Evolutionary conservation across 805 yeast species (phyloP).

Genomic region (Barnettozyma botsteinii): DNA sequence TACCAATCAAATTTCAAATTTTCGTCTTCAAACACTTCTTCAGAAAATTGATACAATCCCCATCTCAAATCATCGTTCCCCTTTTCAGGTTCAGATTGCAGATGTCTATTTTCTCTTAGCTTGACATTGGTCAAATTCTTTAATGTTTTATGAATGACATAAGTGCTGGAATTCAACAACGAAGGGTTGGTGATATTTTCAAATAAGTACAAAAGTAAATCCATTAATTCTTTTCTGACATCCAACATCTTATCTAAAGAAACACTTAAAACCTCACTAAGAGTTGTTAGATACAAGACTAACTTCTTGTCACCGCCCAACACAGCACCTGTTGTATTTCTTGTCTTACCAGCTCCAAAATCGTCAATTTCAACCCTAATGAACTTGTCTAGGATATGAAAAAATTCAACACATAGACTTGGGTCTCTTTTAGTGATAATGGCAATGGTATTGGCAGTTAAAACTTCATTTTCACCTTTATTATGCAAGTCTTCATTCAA

Average conservation of each 20-base stretch:
- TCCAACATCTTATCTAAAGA: conserved; percentile 48
- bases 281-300: conserved; percentile 61
- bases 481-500: conserved; percentile 51
- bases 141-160: conserved; percentile 61
- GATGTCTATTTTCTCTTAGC: conserved; percentile 48
- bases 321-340: conserved; percentile 57
- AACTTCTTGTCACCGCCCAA: conserved; percentile 75
- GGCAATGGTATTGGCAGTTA: conserved; percentile 68
- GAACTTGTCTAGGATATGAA: conserved; percentile 29
- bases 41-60: conserved; percentile 69
- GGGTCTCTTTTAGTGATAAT: conserved; percentile 57
- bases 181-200: conserved; percentile 41
- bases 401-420: conserved; percentile 20
- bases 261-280: conserved; percentile 66
- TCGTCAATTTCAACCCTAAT: conserved; percentile 63
- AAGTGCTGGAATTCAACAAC: conserved; percentile 52
- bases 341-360: conserved; percentile 75
- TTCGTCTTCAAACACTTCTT: conserved; percentile 40
- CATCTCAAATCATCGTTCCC: conserved; percentile 44
- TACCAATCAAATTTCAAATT: conserved; percentile 70
- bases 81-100: conserved; percentile 38
- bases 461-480: conserved; percentile 54
- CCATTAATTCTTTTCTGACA: conserved; percentile 39
- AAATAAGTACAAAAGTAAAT: conserved; percentile 27
- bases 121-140: conserved; percentile 58